These are phyloP conservation scores for Triticum aestivum DNA, from an alignment of 176 grass and related monocot species.

Conservation along the genomic window DNA sequence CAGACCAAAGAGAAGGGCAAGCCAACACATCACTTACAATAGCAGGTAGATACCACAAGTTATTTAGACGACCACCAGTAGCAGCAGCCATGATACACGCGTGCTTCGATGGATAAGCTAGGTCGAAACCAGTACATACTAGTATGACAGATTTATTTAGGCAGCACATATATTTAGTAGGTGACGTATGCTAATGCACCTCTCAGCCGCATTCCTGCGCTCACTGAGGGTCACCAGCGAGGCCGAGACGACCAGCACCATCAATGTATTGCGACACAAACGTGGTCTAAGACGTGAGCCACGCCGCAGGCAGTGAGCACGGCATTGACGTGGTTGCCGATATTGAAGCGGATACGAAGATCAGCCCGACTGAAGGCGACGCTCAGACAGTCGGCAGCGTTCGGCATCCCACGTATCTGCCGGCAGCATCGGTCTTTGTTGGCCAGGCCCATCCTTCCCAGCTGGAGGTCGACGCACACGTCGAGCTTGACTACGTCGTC, in stretches of 20 bases:
- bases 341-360: neutral
- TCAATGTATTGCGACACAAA: neutral
- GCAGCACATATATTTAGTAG: no score
- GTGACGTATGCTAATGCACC: neutral
- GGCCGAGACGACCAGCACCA: neutral
- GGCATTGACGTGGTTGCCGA: neutral
- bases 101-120: no score
- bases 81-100: no score
- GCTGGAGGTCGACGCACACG: neutral
- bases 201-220: neutral
- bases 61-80: no score
- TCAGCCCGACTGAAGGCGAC: neutral
- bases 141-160: no score
- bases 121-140: no score
- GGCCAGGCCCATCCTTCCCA: neutral
- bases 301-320: neutral
- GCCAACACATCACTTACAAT: no score
- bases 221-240: neutral
- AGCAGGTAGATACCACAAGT: no score
- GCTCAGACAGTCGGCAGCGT: neutral
- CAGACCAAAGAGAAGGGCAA: no score
- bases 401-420: neutral
- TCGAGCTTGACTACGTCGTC: neutral
- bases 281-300: neutral
- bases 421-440: neutral